Base-by-base conservation (phyloP, 2,329 filamentous ascomycete genomes). In the Calonectria honghensis region DNA sequence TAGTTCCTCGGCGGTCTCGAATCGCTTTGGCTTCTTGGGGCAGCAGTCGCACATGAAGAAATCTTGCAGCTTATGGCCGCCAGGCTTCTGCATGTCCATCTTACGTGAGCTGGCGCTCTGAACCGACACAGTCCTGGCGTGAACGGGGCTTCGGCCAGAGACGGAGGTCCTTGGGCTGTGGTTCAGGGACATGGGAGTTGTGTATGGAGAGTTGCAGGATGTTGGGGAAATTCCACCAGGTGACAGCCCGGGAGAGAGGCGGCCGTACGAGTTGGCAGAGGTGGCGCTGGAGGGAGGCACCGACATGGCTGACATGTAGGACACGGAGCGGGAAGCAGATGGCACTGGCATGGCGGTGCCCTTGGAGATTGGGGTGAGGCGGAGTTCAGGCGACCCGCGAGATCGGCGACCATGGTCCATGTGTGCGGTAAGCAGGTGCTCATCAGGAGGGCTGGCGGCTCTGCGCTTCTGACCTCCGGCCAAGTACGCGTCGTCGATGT, bases 11-110 rank as follows among this genome's bases (percentile, higher is more conserved):
- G 92, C 89, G 6, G 92, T 95, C 79, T 97, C 95, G 81, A 98
- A 98, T 82, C 97, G 98, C 85, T 97, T 98, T 1, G 96, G 96
- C 86, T 98, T 98, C 86, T 98, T 98, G 0, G 96, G 96, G 85
- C 96, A 98, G 84, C 96, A 98, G 81, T 98, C 95, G 86, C 96
- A 98, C 86, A 98, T 91, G 77, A 87, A 88, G 57, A 89, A 89
- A 1, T 86, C 88, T 72, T 90, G 89, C 32, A 91, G 84, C 79
- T 90, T 90, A n/a, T 88, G 83, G 4, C 83, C 84, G 14, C 82
- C 80, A 18, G 85, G 82, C 81, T 90, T 90, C 57, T 87, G 84
- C n/a, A 88, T 84, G 39, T 91, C 84, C 24, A 90, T 81, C 78
- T 90, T 90, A 39, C 90, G 87, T 1, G 90, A 89, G 59, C 89